Conservation (phyloP, 768 basidiomycete species). For the Mycena leptocephala region DNA sequence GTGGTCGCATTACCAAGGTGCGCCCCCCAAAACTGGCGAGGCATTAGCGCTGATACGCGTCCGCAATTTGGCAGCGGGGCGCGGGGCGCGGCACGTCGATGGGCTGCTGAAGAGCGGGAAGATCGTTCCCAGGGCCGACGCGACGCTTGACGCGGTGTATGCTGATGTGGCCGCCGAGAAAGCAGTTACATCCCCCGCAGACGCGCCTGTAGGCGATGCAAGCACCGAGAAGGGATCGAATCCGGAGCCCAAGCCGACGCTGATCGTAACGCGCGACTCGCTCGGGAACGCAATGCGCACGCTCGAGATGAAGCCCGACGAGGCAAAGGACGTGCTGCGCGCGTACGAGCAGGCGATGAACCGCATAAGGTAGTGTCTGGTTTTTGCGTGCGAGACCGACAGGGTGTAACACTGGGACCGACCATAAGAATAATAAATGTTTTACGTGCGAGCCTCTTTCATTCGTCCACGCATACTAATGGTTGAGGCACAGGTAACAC, state of each 20-base stretch:
- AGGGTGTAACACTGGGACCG: too few relatives aligned
- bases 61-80: constrained; percentile 79
- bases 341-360: constrained; percentile 36
- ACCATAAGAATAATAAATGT: too few relatives aligned
- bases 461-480: neutral
- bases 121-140: constrained; percentile 71
- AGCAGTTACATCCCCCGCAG: constrained; percentile 26
- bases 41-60: neutral
- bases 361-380: constrained; percentile 11
- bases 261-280: constrained; percentile 35
- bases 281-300: constrained; percentile 28
- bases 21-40: neutral
- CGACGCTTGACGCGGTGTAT: constrained; percentile 71
- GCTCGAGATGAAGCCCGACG: constrained; percentile 31
- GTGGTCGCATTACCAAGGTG: constrained; percentile 90
- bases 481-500: neutral
- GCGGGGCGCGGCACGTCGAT: constrained; percentile 66
- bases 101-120: constrained; percentile 69
- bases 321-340: constrained; percentile 33
- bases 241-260: neutral
- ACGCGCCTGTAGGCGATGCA: constrained; percentile 1
- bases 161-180: neutral
- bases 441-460: neutral
- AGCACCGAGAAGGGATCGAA: neutral
- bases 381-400: too few relatives aligned